Percentiles rank a stretch among this genome's conserved stretches.
Evolutionary conservation across 805 yeast species (phyloP).

Genomic region (Priceomyces carsonii): DNA sequence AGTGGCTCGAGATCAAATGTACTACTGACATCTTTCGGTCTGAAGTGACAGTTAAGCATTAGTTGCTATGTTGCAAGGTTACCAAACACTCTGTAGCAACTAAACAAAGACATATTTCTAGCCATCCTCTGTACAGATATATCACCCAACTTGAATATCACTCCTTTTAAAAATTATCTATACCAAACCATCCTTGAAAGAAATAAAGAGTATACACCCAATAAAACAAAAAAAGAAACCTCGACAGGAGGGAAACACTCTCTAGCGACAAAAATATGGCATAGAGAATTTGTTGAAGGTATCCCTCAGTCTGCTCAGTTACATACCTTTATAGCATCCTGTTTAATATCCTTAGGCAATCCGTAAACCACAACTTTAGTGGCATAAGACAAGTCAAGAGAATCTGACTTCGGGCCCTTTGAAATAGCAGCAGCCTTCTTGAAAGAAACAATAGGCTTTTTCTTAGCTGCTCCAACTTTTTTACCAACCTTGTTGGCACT

Average conservation of each 20-base stretch:
- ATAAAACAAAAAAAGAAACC: slow-evolving; percentile 2
- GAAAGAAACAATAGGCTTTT: slow-evolving; percentile 32
- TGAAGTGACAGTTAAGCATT: no score
- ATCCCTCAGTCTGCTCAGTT: slow-evolving; percentile 17
- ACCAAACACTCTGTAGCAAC: no score
- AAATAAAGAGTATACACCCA: slow-evolving; percentile 1
- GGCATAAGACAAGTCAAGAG: slow-evolving; percentile 55
- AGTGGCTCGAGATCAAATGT: no score
- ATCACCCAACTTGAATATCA: no score
- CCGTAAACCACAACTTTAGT: slow-evolving; percentile 84
- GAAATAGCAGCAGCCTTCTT: slow-evolving; percentile 24
- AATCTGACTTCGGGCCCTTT: slow-evolving; percentile 12
- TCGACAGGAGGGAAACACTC: no score
- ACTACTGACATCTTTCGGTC: no score
- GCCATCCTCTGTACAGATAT: no score
- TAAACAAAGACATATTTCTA: no score
- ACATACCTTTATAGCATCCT: slow-evolving; percentile 85
- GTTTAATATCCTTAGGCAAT: slow-evolving; percentile 83
- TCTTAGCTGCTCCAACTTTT: slow-evolving; percentile 31
- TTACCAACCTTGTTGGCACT: slow-evolving; percentile 37
- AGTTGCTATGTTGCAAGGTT: no score
- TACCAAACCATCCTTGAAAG: no score
- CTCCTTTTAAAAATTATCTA: no score
- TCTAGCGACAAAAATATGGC: no score
- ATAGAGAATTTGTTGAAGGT: slow-evolving; percentile 3